Conservation (phyloP, 768 basidiomycete genomes). For the Leccinum boreale region DNA sequence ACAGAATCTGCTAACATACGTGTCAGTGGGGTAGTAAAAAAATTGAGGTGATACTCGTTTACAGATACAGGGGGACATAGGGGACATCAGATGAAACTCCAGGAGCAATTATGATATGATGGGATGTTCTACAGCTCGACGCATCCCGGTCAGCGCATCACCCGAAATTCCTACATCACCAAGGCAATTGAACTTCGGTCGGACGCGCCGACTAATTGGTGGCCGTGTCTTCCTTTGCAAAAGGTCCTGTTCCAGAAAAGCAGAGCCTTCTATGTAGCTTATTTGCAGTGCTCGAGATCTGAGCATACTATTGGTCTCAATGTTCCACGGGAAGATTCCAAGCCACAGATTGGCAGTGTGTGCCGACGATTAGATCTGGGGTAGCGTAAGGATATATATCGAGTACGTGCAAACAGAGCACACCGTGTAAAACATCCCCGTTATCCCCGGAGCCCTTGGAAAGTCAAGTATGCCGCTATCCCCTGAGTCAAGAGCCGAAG, state of each 20-base stretch:
- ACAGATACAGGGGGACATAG: background rate
- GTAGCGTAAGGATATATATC: background rate
- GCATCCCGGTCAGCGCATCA: background rate
- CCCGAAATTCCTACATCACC: background rate
- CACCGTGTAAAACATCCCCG: background rate
- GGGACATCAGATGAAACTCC: background rate
- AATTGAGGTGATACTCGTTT: background rate
- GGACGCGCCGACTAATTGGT: background rate
- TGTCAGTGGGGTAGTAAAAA: background rate
- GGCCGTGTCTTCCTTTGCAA: background rate
- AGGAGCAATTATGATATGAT: background rate
- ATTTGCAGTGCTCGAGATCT: background rate
- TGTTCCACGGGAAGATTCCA: conserved; percentile 1
- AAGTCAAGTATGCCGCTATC: background rate
- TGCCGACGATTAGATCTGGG: background rate
- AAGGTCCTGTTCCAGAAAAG: background rate
- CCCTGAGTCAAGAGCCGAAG: background rate
- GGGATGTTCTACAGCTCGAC: background rate
- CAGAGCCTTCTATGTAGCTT: background rate
- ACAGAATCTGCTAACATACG: background rate
- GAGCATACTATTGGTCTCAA: background rate
- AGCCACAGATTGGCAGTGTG: background rate
- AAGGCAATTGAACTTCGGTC: too few relatives aligned
- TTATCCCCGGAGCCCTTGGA: background rate
- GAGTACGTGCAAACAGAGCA: background rate